Percentiles rank a stretch among this genome's conserved stretches.
These are phyloP conservation scores for Azolla pinnata DNA, from an alignment of 75 land plant genomes.

Conservation along the genomic window DNA sequence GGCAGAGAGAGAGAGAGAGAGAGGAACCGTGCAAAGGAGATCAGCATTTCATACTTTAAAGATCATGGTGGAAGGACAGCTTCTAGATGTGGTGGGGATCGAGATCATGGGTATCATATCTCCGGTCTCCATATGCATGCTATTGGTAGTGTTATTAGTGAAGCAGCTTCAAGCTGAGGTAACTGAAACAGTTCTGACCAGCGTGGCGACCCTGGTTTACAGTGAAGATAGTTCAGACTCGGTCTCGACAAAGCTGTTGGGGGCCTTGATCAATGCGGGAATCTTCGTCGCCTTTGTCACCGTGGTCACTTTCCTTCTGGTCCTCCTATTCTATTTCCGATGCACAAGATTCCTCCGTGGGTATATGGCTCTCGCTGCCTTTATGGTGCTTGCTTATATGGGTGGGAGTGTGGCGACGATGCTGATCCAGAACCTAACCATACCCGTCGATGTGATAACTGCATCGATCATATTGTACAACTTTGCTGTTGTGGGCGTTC, in stretches of 20 bases:
- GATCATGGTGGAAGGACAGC: slow-evolving; percentile 1
- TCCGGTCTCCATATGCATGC: slow-evolving; percentile 90
- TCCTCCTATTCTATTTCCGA: slow-evolving; percentile 76
- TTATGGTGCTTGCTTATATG: slow-evolving; percentile 60
- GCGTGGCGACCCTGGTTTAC: slow-evolving; percentile 55
- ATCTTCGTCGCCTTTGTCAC: slow-evolving; percentile 70
- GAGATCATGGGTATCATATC: slow-evolving; percentile 68
- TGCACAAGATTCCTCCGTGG: slow-evolving; percentile 58
- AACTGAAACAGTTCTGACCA: slow-evolving; percentile 28
- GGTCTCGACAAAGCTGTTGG: slow-evolving; percentile 52
- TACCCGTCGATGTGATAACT: slow-evolving; percentile 74
- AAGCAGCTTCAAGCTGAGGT: slow-evolving; percentile 17
- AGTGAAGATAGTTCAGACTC: slow-evolving; percentile 52
- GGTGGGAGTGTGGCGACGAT: slow-evolving; percentile 61
- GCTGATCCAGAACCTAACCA: slow-evolving; percentile 30
- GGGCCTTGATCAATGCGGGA: slow-evolving; percentile 75
- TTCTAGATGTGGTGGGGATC: slow-evolving; percentile 53
- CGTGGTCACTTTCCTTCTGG: slow-evolving; percentile 65
- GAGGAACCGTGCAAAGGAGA: too few species aligned
- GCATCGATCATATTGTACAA: slow-evolving; percentile 45
- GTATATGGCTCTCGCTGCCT: slow-evolving; percentile 82
- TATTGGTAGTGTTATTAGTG: slow-evolving; percentile 78
- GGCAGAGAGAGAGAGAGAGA: too few species aligned
- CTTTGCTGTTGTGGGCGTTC: slow-evolving; percentile 71
- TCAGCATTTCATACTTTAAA: not conserved